These are phyloP conservation scores for Vickermania spadyakhi DNA, from an alignment of 208 protist genomes.

Conservation along the genomic window DNA sequence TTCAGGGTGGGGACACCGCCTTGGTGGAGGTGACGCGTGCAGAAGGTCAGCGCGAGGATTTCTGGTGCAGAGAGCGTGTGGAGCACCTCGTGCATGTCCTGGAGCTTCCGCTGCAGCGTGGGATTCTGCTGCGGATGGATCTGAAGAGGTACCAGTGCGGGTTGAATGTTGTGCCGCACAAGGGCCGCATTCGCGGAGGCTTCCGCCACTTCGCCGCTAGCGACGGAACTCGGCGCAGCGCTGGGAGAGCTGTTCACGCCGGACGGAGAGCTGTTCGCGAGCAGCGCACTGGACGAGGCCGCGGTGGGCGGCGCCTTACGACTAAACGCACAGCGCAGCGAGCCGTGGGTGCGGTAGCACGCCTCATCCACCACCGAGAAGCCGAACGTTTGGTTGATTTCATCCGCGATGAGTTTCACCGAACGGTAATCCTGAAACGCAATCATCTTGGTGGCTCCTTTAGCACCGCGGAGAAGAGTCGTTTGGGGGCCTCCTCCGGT, in stretches of 20 bases:
- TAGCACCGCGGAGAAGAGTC: neutral
- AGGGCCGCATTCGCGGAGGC: neutral
- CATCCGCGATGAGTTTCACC: conserved; percentile 63
- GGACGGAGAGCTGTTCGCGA: neutral
- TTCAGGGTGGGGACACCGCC: conserved; percentile 8
- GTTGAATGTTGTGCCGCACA: conserved; percentile 2
- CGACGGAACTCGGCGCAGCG: neutral
- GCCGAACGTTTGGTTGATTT: conserved; percentile 66
- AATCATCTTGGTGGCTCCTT: conserved; percentile 22
- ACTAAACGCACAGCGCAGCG: conserved; percentile 76
- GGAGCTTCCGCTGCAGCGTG: conserved; percentile 37
- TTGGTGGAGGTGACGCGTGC: conserved; percentile 30
- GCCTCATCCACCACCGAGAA: conserved; percentile 48
- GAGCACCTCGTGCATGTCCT: conserved; percentile 37
- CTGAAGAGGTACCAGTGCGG: conserved; percentile 31
- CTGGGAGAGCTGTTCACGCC: neutral
- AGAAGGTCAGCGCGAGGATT: conserved; percentile 60
- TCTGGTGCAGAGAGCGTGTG: conserved; percentile 51
- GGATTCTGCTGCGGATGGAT: conserved; percentile 21
- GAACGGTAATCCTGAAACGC: conserved; percentile 75
- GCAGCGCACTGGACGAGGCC: neutral
- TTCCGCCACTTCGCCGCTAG: neutral
- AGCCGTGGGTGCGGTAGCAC: conserved; percentile 64
- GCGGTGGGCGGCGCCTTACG: conserved; percentile 24
- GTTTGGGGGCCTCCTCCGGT: neutral